phyloP scores from a whole-genome alignment of 768 basidiomycete species.

The Coprinopsis cinerea region DNA sequence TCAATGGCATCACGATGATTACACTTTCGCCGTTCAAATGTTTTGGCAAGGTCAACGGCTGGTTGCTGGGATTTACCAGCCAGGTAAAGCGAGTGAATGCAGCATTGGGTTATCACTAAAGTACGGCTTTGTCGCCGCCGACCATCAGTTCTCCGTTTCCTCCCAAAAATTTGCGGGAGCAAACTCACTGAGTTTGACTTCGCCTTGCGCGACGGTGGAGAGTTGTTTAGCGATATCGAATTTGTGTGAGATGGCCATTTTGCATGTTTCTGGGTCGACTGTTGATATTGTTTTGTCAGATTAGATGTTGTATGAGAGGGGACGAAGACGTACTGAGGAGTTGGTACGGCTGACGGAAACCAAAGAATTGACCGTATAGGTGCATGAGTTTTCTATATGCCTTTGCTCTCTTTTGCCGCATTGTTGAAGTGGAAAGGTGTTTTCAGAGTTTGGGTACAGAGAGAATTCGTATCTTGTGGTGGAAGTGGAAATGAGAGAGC shows the following conservation, averaged over 20 bases:
- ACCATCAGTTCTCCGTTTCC: too few relatives aligned
- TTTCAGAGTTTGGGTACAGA: neutral
- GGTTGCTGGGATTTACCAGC: conserved; percentile 68
- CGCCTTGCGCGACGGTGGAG: conserved; percentile 73
- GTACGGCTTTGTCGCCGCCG: conserved; percentile 42
- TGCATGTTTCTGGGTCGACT: conserved; percentile 89
- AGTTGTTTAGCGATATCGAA: conserved; percentile 76
- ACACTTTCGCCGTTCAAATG: conserved; percentile 89
- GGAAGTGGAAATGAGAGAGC: neutral
- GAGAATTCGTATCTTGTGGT: too few relatives aligned
- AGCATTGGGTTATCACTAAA: conserved; percentile 98
- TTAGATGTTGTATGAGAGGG: conserved; percentile 7
- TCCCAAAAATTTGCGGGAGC: too few relatives aligned
- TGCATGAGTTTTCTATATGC: conserved; percentile 92
- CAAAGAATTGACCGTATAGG: conserved; percentile 79
- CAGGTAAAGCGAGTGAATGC: conserved; percentile 89
- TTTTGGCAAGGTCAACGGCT: conserved; percentile 85
- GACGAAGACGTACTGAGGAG: conserved; percentile 61
- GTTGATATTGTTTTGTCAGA: conserved; percentile 9
- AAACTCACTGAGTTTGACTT: conserved; percentile 90
- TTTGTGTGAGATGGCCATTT: conserved; percentile 58
- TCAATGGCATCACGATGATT: conserved; percentile 88
- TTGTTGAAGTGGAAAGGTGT: conserved; percentile 36
- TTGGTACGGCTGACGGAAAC: conserved; percentile 92
- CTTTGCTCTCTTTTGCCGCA: conserved; percentile 96